Base-by-base conservation (phyloP, 805 yeast species). In the Metschnikowia rubicola region DNA sequence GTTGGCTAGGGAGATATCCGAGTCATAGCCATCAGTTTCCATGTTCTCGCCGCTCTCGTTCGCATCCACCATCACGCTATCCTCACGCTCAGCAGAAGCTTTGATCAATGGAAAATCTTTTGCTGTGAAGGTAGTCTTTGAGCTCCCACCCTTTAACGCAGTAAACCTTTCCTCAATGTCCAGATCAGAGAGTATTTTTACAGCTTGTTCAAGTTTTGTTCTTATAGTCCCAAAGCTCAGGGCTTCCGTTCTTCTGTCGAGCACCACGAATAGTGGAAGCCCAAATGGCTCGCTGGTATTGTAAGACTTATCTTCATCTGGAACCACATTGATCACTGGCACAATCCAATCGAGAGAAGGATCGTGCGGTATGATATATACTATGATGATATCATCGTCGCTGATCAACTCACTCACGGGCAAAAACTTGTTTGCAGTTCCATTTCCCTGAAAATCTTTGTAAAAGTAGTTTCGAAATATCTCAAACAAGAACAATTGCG, bases 401-500 rank as follows among this genome's bases (percentile, higher is more conserved):
- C 78, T 68, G 15, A 90, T 85, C 39, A 86, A 63, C 50, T 86
- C 94, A 30, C 82, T 73, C 11, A 86, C 69, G 1, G 94, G 89
- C 32, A 84, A 63, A 55, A 79, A 86, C 26, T 64, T 66, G 48
- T 84, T 75, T 37, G 72, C 66, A n/a, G 67, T 66, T 36, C 75
- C 82, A n/a, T 79, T 64, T 12, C 71, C 68, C 51, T 84, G 89
- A 64, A 83, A 84, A 61, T 85, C 81, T 44, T 75, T 80, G 70
- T 82, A 88, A 48, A 91, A 78, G 53, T 80, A 84, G 49, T 78
- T 52, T 48, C 79, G 80, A 68, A 83, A 88, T 3, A 89, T 67
- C 59, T 64, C 63, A 53, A 61, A 71, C 26, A 71, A 46, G 43
- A 70, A 70, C 33, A 73, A 49, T 26, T 57, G 39, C 2, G 47